Conservation (phyloP, 2,329 filamentous ascomycete species). For the Xenoacremonium recifei region DNA sequence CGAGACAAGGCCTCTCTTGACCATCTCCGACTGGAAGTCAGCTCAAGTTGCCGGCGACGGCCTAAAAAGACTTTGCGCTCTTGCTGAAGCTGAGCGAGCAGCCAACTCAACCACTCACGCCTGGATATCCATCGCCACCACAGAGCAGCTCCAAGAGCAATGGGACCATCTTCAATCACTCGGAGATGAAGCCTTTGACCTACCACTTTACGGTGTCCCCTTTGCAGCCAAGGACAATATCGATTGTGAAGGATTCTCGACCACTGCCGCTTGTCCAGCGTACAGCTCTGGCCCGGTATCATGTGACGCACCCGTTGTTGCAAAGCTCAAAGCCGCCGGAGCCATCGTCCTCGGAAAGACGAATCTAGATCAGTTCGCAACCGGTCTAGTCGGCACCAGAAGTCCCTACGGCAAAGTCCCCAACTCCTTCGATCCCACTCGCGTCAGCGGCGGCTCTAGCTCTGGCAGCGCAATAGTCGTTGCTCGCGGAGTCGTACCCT, state of each 20-base stretch:
- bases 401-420: conserved; percentile 57
- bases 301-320: conserved; percentile 46
- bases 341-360: conserved; percentile 59
- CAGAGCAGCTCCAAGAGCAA: conserved; percentile 21
- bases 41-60: conserved; percentile 23
- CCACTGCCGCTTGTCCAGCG: conserved; percentile 52
- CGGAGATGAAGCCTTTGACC: background rate
- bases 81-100: conserved; percentile 19
- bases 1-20: conserved; percentile 7
- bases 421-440: conserved; percentile 44
- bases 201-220: conserved; percentile 56
- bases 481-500: conserved; percentile 50
- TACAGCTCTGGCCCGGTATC: conserved; percentile 44
- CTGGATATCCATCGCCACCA: conserved; percentile 32
- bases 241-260: conserved; percentile 48
- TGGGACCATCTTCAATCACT: conserved; percentile 15
- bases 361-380: conserved; percentile 62
- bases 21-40: conserved; percentile 25
- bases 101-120: conserved; percentile 22
- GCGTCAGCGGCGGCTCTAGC: conserved; percentile 51
- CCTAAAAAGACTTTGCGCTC: conserved; percentile 25
- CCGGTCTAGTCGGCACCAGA: conserved; percentile 59
- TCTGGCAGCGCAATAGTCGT: conserved; percentile 58
- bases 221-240: conserved; percentile 59
- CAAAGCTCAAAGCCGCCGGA: conserved; percentile 49